Percentiles rank a stretch among this genome's conserved stretches.
phyloP scores from a whole-genome alignment of 257 asterid species.

The Penstemon barbatus region DNA sequence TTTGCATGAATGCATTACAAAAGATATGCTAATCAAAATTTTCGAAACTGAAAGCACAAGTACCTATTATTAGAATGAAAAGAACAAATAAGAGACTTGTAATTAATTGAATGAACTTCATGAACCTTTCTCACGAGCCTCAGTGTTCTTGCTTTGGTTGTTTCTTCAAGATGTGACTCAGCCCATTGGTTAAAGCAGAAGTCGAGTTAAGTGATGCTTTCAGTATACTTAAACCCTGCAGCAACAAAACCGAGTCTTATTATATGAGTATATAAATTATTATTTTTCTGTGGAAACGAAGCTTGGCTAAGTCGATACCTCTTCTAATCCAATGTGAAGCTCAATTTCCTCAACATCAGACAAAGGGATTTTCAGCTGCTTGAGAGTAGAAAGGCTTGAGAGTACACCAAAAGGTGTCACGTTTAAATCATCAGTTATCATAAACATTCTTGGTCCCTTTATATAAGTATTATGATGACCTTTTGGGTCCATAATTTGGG shows the following conservation, averaged over 20 bases:
- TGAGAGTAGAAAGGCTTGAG: neutral
- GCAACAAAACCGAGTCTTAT: neutral
- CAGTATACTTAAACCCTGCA: slow-evolving; percentile 7
- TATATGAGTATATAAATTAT: neutral
- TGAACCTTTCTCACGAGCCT: too few species aligned
- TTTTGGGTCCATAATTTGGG: neutral
- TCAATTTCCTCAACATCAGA: slow-evolving; percentile 24
- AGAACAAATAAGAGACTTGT: too few species aligned
- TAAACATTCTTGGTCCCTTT: neutral
- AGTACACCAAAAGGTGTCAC: slow-evolving; percentile 15
- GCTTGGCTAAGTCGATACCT: slow-evolving; percentile 3
- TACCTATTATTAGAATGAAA: too few species aligned
- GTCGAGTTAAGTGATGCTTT: neutral
- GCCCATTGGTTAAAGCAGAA: neutral
- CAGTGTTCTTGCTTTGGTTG: slow-evolving; percentile 5
- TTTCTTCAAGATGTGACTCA: neutral
- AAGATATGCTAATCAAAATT: too few species aligned
- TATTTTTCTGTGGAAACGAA: neutral
- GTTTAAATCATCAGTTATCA: slow-evolving; percentile 30
- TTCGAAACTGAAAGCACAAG: too few species aligned
- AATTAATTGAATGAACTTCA: too few species aligned
- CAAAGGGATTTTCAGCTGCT: neutral
- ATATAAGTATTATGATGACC: slow-evolving; percentile 11
- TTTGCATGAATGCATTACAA: too few species aligned
- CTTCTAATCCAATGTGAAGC: slow-evolving; percentile 17